Percentiles rank a stretch among this genome's conserved stretches.
Evolutionary conservation across 371 early-diverging fungal genomes (phyloP).

Genomic region (Mortierella sp.): DNA sequence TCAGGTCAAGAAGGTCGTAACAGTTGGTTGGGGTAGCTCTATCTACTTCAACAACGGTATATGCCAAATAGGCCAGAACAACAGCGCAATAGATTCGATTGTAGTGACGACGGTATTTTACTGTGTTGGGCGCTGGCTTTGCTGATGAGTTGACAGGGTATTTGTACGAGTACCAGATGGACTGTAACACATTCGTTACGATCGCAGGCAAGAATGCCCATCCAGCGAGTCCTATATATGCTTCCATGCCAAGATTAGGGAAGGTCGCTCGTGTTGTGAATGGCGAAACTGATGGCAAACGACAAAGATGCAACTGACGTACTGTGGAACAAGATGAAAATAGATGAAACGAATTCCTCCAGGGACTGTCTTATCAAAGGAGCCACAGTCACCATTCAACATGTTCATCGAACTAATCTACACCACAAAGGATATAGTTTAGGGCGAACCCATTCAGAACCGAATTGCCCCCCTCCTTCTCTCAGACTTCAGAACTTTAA

Average conservation of each 20-base stretch:
- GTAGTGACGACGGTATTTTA: slow-evolving; percentile 57
- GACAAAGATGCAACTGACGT: background rate
- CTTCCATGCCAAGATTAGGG: slow-evolving; percentile 30
- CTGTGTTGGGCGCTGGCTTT: slow-evolving; percentile 54
- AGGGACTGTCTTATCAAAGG: too few relatives aligned
- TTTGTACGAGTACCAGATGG: slow-evolving; percentile 56
- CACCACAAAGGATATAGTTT: background rate
- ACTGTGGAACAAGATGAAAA: slow-evolving; percentile 1
- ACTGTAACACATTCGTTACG: slow-evolving; percentile 59
- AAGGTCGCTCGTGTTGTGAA: background rate
- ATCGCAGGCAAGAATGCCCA: slow-evolving; percentile 59
- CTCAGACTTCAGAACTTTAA: too few relatives aligned
- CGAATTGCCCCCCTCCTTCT: background rate
- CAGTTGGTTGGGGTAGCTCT: slow-evolving; percentile 58
- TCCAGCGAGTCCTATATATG: slow-evolving; percentile 39
- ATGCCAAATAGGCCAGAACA: slow-evolving; percentile 63
- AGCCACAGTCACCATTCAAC: too few relatives aligned
- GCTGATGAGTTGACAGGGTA: slow-evolving; percentile 56
- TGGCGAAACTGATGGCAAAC: background rate
- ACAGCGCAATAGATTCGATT: slow-evolving; percentile 62
- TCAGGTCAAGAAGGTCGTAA: slow-evolving; percentile 60
- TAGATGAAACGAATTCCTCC: too few relatives aligned
- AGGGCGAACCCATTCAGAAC: too few relatives aligned
- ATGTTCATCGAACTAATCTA: too few relatives aligned
- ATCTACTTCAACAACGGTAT: slow-evolving; percentile 65